Conservation (phyloP, 2,329 filamentous ascomycete species). For the Stemphylium vesicarium region DNA sequence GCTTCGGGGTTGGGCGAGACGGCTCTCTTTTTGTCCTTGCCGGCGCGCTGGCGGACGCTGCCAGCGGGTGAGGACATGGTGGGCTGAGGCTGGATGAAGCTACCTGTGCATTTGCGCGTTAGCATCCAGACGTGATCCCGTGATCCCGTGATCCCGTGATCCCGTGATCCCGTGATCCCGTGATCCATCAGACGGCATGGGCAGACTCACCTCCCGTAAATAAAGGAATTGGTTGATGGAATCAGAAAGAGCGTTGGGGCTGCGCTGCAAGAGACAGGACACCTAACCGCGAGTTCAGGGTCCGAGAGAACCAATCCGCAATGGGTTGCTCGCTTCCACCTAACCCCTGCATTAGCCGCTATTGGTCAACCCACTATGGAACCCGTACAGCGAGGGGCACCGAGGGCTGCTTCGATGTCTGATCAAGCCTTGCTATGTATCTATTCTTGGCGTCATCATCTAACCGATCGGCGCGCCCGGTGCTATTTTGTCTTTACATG, state of each 20-base stretch:
- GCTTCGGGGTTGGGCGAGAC: conserved; percentile 46
- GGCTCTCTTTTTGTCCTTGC: conserved; percentile 49
- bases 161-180: background rate
- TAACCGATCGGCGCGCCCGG: conserved; percentile 1
- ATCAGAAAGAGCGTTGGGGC: conserved; percentile 25
- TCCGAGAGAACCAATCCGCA: conserved; percentile 11
- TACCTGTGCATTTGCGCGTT: conserved; percentile 29
- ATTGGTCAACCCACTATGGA: conserved; percentile 14
- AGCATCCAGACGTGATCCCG: conserved; percentile 12
- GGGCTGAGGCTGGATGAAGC: conserved; percentile 32
- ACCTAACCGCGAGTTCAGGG: conserved; percentile 33
- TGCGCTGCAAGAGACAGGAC: conserved; percentile 27
- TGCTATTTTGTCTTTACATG: background rate
- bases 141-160: background rate
- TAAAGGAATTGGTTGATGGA: conserved; percentile 25
- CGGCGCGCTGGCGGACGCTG: conserved; percentile 45
- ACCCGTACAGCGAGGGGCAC: conserved; percentile 11
- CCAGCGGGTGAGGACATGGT: conserved; percentile 49
- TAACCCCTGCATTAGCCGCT: conserved; percentile 12
- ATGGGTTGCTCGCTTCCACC: conserved; percentile 18
- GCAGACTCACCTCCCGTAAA: conserved; percentile 29
- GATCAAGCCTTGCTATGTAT: background rate
- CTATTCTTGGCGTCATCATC: conserved; percentile 7
- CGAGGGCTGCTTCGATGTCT: background rate
- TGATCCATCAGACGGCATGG: conserved; percentile 3